Base-by-base conservation (phyloP, 495 filamentous ascomycete genomes). In the Hypoxylon lienhwacheense region DNA sequence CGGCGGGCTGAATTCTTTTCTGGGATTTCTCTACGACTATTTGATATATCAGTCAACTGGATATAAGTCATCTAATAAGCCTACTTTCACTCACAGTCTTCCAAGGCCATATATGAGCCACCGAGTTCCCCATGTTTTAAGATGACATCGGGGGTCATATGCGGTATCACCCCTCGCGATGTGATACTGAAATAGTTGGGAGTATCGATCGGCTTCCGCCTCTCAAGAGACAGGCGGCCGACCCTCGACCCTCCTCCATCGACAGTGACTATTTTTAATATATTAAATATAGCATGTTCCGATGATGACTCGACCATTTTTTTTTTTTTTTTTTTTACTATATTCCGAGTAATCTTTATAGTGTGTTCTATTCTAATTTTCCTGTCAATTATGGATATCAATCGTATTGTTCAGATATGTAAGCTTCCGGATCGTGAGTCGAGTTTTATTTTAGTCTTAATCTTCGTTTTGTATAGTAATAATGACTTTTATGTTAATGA, bases 111-210 rank as follows among this genome's bases (percentile, higher is more conserved):
- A 68, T 92, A 95, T 17, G 90, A 74, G 37, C 87, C 88, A 14
- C 69, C 71, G 32, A 91, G 75, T 4, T 80, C 63, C 5, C 85
- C 82, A 55, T 87, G 78, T 26, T 83, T 81, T 19, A 70, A 69
- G 55, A 92, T 71, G 57, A 87, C 85, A 75, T 98, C 93, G 45
- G 90, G 92, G 11, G 91, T 83, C 43, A 98, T 70, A 72, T 98
- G 93, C 16, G 93, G 89, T 21, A 97, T 73, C 1, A 77, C 79
- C 7, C 93, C 93, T 51, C 93, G 80, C 31, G 95, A 96, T 2
- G 87, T 87, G 56, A 85, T 70, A 24, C 81, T 84, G 31, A 97
- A 68, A 67, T 85, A 95, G 58, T 88, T 86, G 37, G 93, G 93
- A 16, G 95, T 97, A 4, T 84, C 72, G 49, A 95, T 73, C 8